Base-by-base conservation (phyloP, 495 filamentous ascomycete genomes). In the Talaromyces ruber region DNA sequence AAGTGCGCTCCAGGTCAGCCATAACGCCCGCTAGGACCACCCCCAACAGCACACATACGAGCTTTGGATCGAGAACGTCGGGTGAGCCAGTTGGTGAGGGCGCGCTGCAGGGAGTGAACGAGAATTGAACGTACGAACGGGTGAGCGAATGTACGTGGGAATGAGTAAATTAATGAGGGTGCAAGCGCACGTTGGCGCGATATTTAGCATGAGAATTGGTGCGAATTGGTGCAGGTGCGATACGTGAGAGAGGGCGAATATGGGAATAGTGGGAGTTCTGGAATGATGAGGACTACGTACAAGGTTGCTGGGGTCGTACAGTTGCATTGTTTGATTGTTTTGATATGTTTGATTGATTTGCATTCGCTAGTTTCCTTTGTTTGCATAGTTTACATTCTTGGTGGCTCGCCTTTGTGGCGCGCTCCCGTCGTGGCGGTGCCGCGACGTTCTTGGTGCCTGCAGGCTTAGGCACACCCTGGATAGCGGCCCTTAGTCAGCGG, bases 381-480 rank as follows among this genome's bases (percentile, higher is more conserved):
- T 26, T 53, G 5, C 22, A n/a, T n/a, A n/a, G n/a, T n/a, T n/a
- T 53, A 22, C 18, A 53, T 53, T 53, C 50, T 53, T n/a, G 3
- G 50, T 26, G 50, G 50, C 50, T 53, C n/a, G 22, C 50, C 24
- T 22, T n/a, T 21, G 18, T 22, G 50, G 18, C 22, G 50, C 50
- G 50, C 50, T n/a, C 9, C 51, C n/a, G n/a, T n/a, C 14, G 51
- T 54, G 51, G 51, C 51, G 26, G 51, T 11, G 51, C 51, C 51
- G 28, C 71, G 70, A n/a, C 22, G 63, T 71, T 51, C 74, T 65
- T n/a, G 43, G 7, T 47, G 43, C 43, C 43, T 47, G 43, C 43
- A 1, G 43, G 43, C 43, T 47, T 14, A 47, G 43, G 43, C 43
- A 47, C 43, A 47, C 43, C 43, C 18, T 6, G 43, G 43, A 47